Conservation (phyloP, 2,329 filamentous ascomycete genomes). For the Colletotrichum lupini region DNA sequence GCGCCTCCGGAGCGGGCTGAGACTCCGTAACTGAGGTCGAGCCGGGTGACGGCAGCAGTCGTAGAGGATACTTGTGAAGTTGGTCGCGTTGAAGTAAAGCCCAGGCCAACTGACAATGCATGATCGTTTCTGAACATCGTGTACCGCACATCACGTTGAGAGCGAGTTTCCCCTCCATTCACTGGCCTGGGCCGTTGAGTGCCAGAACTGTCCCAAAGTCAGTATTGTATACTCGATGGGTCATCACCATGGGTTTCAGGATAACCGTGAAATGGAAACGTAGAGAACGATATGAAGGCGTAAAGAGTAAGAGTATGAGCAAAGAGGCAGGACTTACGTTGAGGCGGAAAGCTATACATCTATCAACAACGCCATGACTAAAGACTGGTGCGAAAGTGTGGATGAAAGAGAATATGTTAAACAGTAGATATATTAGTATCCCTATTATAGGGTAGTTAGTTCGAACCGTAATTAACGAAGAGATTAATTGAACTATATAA, state of each 20-base stretch:
- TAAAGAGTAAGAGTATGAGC: too few relatives aligned
- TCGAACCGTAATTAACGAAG: too few relatives aligned
- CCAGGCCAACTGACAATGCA: background rate
- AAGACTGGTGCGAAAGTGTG: too few relatives aligned
- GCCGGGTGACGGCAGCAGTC: background rate
- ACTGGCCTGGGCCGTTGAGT: background rate
- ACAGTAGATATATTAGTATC: too few relatives aligned
- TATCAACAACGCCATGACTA: too few relatives aligned
- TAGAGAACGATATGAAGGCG: too few relatives aligned
- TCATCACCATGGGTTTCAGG: background rate
- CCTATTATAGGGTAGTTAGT: too few relatives aligned
- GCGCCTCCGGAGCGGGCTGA: background rate
- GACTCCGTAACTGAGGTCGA: background rate
- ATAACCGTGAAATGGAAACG: background rate
- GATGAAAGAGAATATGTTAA: too few relatives aligned
- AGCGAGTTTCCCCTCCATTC: background rate
- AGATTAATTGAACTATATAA: too few relatives aligned
- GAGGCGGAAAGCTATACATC: too few relatives aligned
- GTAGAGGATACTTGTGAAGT: background rate
- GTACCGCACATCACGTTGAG: background rate
- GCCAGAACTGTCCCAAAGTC: background rate
- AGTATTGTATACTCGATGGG: background rate
- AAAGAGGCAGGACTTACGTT: too few relatives aligned
- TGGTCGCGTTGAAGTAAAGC: background rate
- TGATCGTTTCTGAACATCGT: background rate